Base-by-base conservation (phyloP, 371 early-diverging fungal species). In the Zancudomyces culisetae region DNA sequence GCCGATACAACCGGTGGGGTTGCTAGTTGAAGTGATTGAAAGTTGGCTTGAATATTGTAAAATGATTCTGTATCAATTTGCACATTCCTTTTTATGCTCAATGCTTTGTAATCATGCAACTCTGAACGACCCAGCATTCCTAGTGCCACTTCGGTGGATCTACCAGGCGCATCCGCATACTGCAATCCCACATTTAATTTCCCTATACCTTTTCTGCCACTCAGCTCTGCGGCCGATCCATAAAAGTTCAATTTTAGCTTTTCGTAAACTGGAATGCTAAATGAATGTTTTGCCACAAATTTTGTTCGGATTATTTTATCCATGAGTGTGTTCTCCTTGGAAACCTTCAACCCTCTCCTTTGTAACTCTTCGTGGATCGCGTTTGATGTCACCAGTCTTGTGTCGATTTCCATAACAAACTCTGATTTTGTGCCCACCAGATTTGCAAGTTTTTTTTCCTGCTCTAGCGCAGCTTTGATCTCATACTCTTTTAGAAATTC, bases 401-500 rank as follows among this genome's bases (percentile, higher is more conserved):
- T 27, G 27, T 55, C 29, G 13, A 61, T 2, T 2, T 22, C 30
- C 1, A 57, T 43, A 0, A 48, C 6, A 2, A 61, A 45, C 21
- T 55, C 42, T 59, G 70, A 73, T 57, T 72, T 77, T 43, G 85
- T 78, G 52, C 81, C 73, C 22, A 87, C 78, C 52, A 87, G 61
- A 30, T 74, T 78, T 59, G 90, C 90, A 26, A 86, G 60, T n/a
- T 87, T 82, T 60, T 79, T 72, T 55, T 83, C 77, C 42, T 78
- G 68, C 55, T 81, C 73, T 54, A 71, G 58, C 27, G 79, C 71
- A 4, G 74, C 77, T 54, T 77, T 66, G 8, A 78, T 75, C 60
- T 90, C 86, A 58, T 81, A 92, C 62, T 87, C 88, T n/a, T 78
- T 82, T 23, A 81, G 72, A 53, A 93, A 70, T 78, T 92, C 88